Conservation (phyloP, 2,329 filamentous ascomycete genomes). For the Epichloe coenophiala region DNA sequence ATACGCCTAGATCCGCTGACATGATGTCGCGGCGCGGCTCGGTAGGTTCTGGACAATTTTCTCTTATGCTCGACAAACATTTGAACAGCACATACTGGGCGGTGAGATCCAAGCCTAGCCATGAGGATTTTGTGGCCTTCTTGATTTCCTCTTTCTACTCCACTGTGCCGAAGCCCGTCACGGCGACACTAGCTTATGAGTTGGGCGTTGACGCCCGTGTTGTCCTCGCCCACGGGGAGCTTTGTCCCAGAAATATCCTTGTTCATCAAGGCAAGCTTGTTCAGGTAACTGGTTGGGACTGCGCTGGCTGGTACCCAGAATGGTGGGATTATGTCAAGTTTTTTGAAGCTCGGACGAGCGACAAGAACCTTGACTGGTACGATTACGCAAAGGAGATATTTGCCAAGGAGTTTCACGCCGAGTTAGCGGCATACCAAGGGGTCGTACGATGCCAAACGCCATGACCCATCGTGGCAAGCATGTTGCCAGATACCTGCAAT, state of each 20-base stretch:
- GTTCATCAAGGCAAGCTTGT: constrained; percentile 12
- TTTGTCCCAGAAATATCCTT: constrained; percentile 19
- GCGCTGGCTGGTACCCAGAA: constrained; percentile 17
- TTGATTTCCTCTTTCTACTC: constrained; percentile 14
- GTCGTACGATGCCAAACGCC: constrained; percentile 15
- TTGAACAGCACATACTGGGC: constrained; percentile 16
- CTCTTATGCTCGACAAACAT: constrained; percentile 16
- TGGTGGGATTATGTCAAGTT: constrained; percentile 24
- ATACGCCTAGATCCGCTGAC: background rate
- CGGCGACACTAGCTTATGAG: constrained; percentile 10
- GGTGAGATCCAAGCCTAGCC: constrained; percentile 9
- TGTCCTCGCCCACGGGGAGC: constrained; percentile 14
- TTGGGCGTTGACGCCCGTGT: constrained; percentile 8
- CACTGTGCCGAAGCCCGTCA: constrained; percentile 12
- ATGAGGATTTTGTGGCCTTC: constrained; percentile 13
- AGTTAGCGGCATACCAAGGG: constrained; percentile 19
- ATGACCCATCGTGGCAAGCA: background rate
- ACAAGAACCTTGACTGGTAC: constrained; percentile 18
- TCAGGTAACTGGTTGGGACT: constrained; percentile 18
- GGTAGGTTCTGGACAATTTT: constrained; percentile 8
- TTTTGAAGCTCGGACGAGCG: constrained; percentile 17
- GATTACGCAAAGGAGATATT: constrained; percentile 18
- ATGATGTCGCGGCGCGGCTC: constrained; percentile 8
- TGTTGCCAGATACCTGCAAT: no score
- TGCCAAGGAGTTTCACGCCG: constrained; percentile 8